Percentiles rank a stretch among this genome's conserved stretches.
phyloP scores from a whole-genome alignment of 805 yeast genomes.

The Candida stauntonica region DNA sequence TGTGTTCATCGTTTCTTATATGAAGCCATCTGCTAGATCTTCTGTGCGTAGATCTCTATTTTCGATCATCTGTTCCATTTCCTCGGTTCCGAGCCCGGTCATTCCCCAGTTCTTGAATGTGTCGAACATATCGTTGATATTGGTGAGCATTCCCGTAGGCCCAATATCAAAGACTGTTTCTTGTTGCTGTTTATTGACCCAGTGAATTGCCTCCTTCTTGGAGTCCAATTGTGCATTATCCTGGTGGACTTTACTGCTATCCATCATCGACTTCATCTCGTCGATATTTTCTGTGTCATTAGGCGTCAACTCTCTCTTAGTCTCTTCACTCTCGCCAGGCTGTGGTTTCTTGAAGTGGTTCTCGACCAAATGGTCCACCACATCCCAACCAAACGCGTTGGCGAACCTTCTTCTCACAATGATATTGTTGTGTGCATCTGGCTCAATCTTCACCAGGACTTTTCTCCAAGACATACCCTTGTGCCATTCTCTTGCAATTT shows the following conservation, averaged over 20 bases:
- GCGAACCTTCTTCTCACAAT: constrained; percentile 67
- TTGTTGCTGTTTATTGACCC: constrained; percentile 43
- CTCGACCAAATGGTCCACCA: constrained; percentile 61
- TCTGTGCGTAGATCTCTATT: constrained; percentile 5
- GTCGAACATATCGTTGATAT: constrained; percentile 56
- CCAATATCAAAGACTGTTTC: constrained; percentile 48
- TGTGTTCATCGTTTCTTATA: not conserved
- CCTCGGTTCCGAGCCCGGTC: constrained; percentile 2
- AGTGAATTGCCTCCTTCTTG: constrained; percentile 27
- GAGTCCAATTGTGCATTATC: constrained; percentile 17
- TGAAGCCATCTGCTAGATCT: constrained; percentile 9
- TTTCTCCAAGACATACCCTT: constrained; percentile 67
- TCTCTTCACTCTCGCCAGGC: too few species aligned
- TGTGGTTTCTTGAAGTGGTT: too few species aligned
- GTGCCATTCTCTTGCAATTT: constrained; percentile 68
- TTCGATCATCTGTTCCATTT: constrained; percentile 1
- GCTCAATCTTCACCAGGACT: constrained; percentile 58
- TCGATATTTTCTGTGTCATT: constrained; percentile 12
- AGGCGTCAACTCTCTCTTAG: too few species aligned
- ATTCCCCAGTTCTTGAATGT: constrained; percentile 33
- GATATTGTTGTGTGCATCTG: constrained; percentile 77
- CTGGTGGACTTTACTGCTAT: constrained; percentile 9
- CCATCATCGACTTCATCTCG: constrained; percentile 10
- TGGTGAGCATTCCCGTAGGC: constrained; percentile 65
- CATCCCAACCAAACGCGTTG: constrained; percentile 84